Evolutionary conservation across 1,139 yeast genomes (phyloP).

Genomic region (Saccharomyces hybrid): DNA sequence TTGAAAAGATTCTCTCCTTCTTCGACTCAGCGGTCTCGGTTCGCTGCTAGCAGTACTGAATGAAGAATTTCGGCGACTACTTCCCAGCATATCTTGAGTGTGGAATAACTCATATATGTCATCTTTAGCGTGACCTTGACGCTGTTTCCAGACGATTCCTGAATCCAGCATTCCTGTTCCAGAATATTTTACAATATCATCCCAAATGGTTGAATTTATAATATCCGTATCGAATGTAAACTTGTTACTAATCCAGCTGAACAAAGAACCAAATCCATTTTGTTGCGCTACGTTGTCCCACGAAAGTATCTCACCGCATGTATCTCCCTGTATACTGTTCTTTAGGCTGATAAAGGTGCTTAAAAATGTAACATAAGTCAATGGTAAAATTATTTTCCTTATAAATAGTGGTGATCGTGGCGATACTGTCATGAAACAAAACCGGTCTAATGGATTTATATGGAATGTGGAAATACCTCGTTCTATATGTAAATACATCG

Average conservation of each 20-base stretch:
- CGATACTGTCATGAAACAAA: constrained; percentile 21
- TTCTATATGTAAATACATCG: constrained; percentile 17
- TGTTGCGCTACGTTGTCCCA: constrained; percentile 14
- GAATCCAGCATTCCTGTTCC: constrained; percentile 17
- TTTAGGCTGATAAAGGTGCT: constrained; percentile 13
- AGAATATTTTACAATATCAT: constrained; percentile 13
- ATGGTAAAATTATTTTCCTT: constrained; percentile 21
- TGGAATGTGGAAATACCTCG: constrained; percentile 19
- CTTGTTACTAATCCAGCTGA: constrained; percentile 12
- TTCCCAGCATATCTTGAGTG: constrained; percentile 1
- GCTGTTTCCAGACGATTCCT: constrained; percentile 25
- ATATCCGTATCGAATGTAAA: neutral
- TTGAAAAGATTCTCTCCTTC: constrained; percentile 1
- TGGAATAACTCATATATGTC: constrained; percentile 15
- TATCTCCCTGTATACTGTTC: constrained; percentile 9
- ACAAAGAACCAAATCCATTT: constrained; percentile 12
- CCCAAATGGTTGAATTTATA: constrained; percentile 9
- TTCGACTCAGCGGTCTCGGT: constrained; percentile 1
- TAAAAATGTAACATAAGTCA: constrained; percentile 18
- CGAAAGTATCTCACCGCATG: constrained; percentile 9
- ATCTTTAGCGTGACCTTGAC: constrained; percentile 16
- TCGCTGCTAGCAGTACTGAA: constrained; percentile 4
- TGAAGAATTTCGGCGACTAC: neutral
- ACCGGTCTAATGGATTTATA: constrained; percentile 24
- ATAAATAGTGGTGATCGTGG: constrained; percentile 19